A percentile compares a stretch with the other conserved stretches of the same genome.
phyloP scores from a whole-genome alignment of 2,329 filamentous ascomycete genomes.

The Esteya vermicola region DNA sequence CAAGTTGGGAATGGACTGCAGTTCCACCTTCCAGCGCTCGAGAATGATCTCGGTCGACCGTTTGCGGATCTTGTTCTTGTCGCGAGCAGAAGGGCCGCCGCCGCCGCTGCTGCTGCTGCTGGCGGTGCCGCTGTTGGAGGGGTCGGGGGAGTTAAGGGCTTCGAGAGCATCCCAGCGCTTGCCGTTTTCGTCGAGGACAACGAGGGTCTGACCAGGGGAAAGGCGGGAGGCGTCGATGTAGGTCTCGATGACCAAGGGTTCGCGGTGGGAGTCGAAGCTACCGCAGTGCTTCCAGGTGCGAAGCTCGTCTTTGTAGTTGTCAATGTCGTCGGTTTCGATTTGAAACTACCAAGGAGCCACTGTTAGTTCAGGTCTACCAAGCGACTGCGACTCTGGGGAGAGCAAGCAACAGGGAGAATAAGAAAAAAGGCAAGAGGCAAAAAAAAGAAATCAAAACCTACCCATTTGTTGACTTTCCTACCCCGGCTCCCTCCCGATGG shows the following conservation, averaged over 20 bases:
- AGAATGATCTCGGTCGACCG: conserved; percentile 57
- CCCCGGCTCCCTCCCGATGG: conserved; percentile 35
- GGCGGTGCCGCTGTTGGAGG: conserved; percentile 31
- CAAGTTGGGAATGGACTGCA: conserved; percentile 42
- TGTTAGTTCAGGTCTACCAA: no score
- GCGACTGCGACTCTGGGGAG: no score
- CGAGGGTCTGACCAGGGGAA: conserved; percentile 72
- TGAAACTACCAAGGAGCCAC: no score
- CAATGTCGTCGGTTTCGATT: conserved; percentile 84
- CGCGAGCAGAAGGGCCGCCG: conserved; percentile 11
- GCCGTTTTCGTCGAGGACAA: conserved; percentile 75
- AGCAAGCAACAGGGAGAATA: no score
- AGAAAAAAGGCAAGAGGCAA: no score
- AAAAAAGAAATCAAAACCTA: no score
- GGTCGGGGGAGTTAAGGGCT: conserved; percentile 53
- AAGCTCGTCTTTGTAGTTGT: conserved; percentile 71
- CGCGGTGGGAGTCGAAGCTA: conserved; percentile 61
- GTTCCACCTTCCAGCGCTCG: conserved; percentile 80
- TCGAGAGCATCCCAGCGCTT: conserved; percentile 89
- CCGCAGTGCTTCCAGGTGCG: conserved; percentile 70
- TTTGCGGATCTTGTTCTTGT: conserved; percentile 8
- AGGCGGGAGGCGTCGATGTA: conserved; percentile 71
- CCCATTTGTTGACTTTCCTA: conserved; percentile 73
- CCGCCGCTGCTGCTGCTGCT: conserved; percentile 6
- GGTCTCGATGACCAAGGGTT: conserved; percentile 77